Evolutionary conservation across 108 stramenopile genomes (phyloP).

Genomic region (Nitzschia sp.): DNA sequence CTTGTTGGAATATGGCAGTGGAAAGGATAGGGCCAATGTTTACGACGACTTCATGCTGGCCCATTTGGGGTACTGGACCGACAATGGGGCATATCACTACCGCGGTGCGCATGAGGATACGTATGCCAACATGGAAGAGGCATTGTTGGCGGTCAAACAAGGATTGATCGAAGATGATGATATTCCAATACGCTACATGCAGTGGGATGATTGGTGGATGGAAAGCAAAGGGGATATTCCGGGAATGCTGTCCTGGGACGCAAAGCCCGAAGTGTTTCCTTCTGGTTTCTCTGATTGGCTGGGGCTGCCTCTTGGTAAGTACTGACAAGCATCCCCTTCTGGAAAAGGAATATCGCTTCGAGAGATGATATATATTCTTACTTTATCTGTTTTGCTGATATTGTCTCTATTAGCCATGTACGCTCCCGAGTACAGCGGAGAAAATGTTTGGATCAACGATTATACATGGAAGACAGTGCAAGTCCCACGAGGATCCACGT

Average conservation of each 20-base stretch:
- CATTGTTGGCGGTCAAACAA: slow-evolving; percentile 9
- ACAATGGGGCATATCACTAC: slow-evolving; percentile 23
- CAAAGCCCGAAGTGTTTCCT: slow-evolving; percentile 22
- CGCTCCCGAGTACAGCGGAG: slow-evolving; percentile 15
- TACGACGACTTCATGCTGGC: slow-evolving; percentile 29
- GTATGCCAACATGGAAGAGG: slow-evolving; percentile 24
- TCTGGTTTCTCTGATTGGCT: slow-evolving; percentile 29
- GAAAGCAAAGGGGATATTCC: slow-evolving; percentile 17
- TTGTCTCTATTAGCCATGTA: no score
- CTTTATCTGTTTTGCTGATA: no score
- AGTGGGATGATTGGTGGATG: slow-evolving; percentile 33
- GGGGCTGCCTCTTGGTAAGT: slow-evolving; percentile 14
- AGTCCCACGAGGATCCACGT: not conserved
- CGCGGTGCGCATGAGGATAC: not conserved
- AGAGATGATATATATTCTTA: no score
- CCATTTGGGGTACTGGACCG: slow-evolving; percentile 17
- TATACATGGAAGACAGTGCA: slow-evolving; percentile 7
- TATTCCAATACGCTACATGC: slow-evolving; percentile 17
- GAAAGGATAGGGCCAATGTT: slow-evolving; percentile 1
- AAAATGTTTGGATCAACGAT: slow-evolving; percentile 14
- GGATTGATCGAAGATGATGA: not conserved
- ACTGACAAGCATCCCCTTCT: no score
- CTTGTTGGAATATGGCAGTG: not conserved
- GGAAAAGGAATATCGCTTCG: no score
- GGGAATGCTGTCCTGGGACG: slow-evolving; percentile 21